Evolutionary conservation across 805 yeast species (phyloP).

Genomic region (Myxozyma melibiosi): DNA sequence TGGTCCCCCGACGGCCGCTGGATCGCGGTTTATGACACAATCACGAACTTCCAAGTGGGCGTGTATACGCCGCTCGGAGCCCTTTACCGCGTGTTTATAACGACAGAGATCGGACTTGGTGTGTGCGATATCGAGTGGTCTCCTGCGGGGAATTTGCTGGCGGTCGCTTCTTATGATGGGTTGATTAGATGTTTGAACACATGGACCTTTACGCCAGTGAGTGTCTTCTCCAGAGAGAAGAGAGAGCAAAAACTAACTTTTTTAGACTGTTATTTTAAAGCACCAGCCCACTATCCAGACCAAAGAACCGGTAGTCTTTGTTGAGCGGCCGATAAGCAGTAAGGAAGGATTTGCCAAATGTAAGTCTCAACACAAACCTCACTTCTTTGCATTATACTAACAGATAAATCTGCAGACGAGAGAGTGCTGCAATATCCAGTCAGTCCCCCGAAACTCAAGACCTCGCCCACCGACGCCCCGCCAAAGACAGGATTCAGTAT

Average conservation of each 20-base stretch:
- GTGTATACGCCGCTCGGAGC: constrained; percentile 26
- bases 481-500: constrained; percentile 26
- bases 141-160: constrained; percentile 22
- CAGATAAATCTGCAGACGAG: constrained; percentile 6
- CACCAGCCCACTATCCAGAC: constrained; percentile 15
- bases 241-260: not conserved
- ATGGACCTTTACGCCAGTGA: constrained; percentile 30
- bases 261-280: constrained; percentile 12
- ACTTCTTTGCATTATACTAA: not conserved
- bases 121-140: constrained; percentile 29
- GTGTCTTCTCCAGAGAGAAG: not conserved
- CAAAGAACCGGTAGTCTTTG: constrained; percentile 14
- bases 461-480: constrained; percentile 18
- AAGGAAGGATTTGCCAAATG: constrained; percentile 19
- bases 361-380: not conserved
- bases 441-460: constrained; percentile 16
- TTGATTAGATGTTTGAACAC: constrained; percentile 26
- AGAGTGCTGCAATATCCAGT: constrained; percentile 16
- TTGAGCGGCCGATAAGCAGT: constrained; percentile 27
- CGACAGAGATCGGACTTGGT: constrained; percentile 19
- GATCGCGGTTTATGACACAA: constrained; percentile 29
- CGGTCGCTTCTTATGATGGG: constrained; percentile 30
- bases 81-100: constrained; percentile 16
- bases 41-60: constrained; percentile 22
- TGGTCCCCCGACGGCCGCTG: constrained; percentile 34